Base-by-base conservation (phyloP, 2,329 filamentous ascomycete species). In the Pseudogymnoascus sp. region DNA sequence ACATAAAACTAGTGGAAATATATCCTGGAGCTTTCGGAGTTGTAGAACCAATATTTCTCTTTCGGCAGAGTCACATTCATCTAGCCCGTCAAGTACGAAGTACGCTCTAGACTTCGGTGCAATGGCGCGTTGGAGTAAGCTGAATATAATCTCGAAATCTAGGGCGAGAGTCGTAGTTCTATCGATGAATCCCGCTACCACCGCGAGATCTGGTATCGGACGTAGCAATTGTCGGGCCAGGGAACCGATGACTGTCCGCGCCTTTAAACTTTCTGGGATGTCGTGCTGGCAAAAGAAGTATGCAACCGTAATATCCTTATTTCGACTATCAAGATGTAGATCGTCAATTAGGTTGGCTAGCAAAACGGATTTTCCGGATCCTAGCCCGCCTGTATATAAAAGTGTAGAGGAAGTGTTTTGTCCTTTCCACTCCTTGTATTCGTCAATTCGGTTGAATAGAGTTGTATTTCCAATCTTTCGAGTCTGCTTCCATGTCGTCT, bases 281-380 rank as follows among this genome's bases (percentile, higher is more conserved):
- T 76, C 72, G 21, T 75, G 63, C 0, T 70, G 67, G 16, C 71
- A 75, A 57, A 77, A 77, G 64, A 77, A 76, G 59, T 74, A 76
- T 0, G 69, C 70, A 2, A 75, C 68, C 1, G 36, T 40, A 23
- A 26, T 42, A 6, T 66, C 57, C 3, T 62, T 21, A 10, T 60
- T 62, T 31, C 64, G 29, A 8, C 45, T 29, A 57, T 64, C 18
- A 39, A 76, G 66, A 40, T 72, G 70, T 1, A 78, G 51, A 45
- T 78, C 73, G 59, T 76, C 73, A 0, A 80, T 71, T 0, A 80
- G 73, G 61, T 79, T 80, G 1, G 78, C 77, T 3, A 80, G 57
- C 6, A 77, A 60, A 1, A 80, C 77, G 0, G 79, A 79, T 63
- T 80, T 80, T 0, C 78, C 78, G 0, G 74, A 76, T 1, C 78